Base-by-base conservation (phyloP, 176 grass and related monocot species). In the Oropetium thomaeum region DNA sequence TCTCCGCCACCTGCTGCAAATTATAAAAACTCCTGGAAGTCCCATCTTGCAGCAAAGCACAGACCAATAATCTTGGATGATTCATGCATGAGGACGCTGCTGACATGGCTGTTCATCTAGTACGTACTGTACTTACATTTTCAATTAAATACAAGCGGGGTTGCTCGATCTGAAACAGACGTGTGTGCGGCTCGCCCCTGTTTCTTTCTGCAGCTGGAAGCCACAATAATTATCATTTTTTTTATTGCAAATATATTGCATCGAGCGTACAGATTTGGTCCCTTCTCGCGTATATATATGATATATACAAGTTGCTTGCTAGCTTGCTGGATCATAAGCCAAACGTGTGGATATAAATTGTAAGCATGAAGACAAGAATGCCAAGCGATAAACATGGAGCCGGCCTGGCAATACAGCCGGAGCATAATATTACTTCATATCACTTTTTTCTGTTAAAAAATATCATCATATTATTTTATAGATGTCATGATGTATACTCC, bases 281-380 rank as follows among this genome's bases (percentile, higher is more conserved):
- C n/a, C n/a, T n/a, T n/a, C n/a, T 53, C 20, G 49, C 7, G 20
- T 82, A 47, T n/a, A n/a, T n/a, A n/a, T n/a, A n/a, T n/a, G n/a
- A n/a, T n/a, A n/a, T n/a, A n/a, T n/a, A n/a, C 67, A 87, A 67
- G 71, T 82, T 57, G 51, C 55, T 82, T 60, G 74, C 11, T 40
- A 19, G 51, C 55, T 82, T 60, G 74, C 11, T 40, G 25, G 25
- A 76, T 64, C 40, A 5, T 71, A 67, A 33, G 51, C 40, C 32
- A 73, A 78, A 78, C 85, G 79, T 87, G 72, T 87, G 78, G 38
- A 59, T 78, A 20, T 58, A 64, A 11, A 71, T 38, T 42, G 68
- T 28, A 37, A 41, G n/a, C 51, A 39, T 65, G 69, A 41, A 61
- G 61, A 51, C 8, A 45, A 67, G 6, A 75, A 62, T 4, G 33